Percentiles rank a stretch among this genome's conserved stretches.
These are phyloP conservation scores for Tylopilus sp. DNA, from an alignment of 768 basidiomycete genomes.

Conservation along the genomic window DNA sequence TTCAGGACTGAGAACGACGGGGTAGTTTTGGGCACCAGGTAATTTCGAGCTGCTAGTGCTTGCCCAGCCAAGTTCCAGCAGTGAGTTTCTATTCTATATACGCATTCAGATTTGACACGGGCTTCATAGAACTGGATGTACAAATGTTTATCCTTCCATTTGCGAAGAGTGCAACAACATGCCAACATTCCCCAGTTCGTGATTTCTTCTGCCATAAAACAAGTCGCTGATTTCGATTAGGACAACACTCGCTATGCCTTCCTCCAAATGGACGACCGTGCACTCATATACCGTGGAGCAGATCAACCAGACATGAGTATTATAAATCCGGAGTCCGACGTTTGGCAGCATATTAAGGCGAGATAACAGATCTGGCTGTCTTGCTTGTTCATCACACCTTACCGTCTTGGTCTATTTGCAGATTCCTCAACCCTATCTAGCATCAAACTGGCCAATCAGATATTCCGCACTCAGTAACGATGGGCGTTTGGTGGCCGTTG, in stretches of 20 bases:
- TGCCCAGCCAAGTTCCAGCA: constrained; percentile 48
- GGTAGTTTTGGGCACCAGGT: constrained; percentile 89
- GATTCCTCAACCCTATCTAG: constrained; percentile 87
- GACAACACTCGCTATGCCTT: constrained; percentile 96
- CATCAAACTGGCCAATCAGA: constrained; percentile 90
- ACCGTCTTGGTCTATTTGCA: constrained; percentile 29
- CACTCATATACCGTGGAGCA: constrained; percentile 89
- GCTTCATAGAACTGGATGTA: constrained; percentile 48
- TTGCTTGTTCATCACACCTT: not conserved
- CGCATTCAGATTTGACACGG: not conserved
- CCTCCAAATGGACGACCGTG: constrained; percentile 92
- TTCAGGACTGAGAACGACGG: constrained; percentile 2
- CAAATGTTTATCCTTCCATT: constrained; percentile 88
- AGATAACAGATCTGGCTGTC: constrained; percentile 4
- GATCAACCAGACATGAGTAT: constrained; percentile 98
- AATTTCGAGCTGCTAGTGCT: constrained; percentile 86
- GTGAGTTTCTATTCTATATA: constrained; percentile 34
- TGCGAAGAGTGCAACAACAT: constrained; percentile 90
- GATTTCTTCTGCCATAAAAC: not conserved
- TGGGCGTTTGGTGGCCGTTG: constrained; percentile 88
- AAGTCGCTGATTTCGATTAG: constrained; percentile 37
- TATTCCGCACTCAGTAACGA: constrained; percentile 90
- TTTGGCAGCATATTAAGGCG: constrained; percentile 97
- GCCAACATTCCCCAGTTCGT: constrained; percentile 85
- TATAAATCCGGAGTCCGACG: constrained; percentile 96